Base-by-base conservation (phyloP, 2,329 filamentous ascomycete species). In the Colletotrichum coccodes region DNA sequence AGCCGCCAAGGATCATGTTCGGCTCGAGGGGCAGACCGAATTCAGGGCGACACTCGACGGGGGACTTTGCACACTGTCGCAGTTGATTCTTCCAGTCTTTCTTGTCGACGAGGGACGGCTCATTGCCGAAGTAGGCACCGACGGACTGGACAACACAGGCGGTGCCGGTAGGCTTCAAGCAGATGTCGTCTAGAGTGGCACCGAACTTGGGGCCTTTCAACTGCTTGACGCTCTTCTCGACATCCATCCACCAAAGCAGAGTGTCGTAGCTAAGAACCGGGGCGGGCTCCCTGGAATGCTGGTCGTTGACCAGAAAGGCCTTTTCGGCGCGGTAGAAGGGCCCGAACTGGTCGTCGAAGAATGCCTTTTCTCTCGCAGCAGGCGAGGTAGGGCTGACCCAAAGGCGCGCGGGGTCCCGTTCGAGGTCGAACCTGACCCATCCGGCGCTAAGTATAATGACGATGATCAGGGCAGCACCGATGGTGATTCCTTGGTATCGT, bases 381-480 rank as follows among this genome's bases (percentile, higher is more conserved):
- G 91, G 89, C 4, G 96, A 98, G 9, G 92, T 92, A 8, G 96
- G 96, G 74, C 95, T 95, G n/a, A 99, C 96, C 96, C 96, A 99
- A 9, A 99, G 84, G 54, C 93, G 90, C 12, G 97, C 96, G 6
- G 96, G 96, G 71, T 98, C 92, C 26, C 86, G 93, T 79, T 98
- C 96, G 40, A 99, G 86, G n/a, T 93, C 87, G 75, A 99, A 99
- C 50, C 89, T 89, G 67, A 96, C 83, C 94, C 94, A 97, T 1
- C 96, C 96, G 40, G 95, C 81, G 76, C 95, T 98, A 70, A 99
- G 84, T 5, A 97, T 78, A 1, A 85, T 87, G 12, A 98, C 92
- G 3, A 96, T 76, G 2, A 96, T 61, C n/a, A 98, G 78, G 71
- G 93, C 95, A 8, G 86, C 83, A 3, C 86, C 81, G 71, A 98